Evolutionary conservation across 495 filamentous ascomycete genomes (phyloP).

Genomic region (Chaetomium fimeti): DNA sequence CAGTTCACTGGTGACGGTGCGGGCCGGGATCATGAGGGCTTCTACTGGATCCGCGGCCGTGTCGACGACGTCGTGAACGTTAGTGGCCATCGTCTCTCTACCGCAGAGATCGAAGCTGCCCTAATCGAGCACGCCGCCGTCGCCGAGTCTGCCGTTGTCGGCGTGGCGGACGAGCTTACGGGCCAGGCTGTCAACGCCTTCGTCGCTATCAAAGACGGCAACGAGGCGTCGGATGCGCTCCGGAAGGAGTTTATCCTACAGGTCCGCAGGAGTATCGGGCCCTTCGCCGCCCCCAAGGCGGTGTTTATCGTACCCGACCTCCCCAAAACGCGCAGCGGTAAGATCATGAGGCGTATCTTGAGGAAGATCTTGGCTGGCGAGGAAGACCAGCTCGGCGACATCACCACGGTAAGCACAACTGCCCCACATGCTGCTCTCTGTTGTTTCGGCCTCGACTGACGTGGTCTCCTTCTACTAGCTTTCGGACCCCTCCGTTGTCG

Average conservation of each 20-base stretch:
- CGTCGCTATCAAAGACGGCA: slow-evolving; percentile 85
- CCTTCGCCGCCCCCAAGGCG: slow-evolving; percentile 94
- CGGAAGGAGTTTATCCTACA: slow-evolving; percentile 92
- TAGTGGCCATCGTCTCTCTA: slow-evolving; percentile 91
- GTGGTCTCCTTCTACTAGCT: slow-evolving; percentile 52
- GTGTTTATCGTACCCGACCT: slow-evolving; percentile 87
- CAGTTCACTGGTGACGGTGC: slow-evolving; percentile 98
- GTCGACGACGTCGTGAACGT: slow-evolving; percentile 99
- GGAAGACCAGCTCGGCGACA: slow-evolving; percentile 95
- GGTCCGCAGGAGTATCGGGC: slow-evolving; percentile 94
- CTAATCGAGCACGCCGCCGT: slow-evolving; percentile 87
- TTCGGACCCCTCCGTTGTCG: slow-evolving; percentile 84
- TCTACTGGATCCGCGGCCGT: slow-evolving; percentile 99
- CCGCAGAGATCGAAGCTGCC: slow-evolving; percentile 96
- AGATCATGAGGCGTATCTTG: slow-evolving; percentile 98
- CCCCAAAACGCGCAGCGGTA: slow-evolving; percentile 93
- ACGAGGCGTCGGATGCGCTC: slow-evolving; percentile 73
- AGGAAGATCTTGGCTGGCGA: slow-evolving; percentile 95
- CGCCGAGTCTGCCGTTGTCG: slow-evolving; percentile 94
- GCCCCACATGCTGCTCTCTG: background rate
- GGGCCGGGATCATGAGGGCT: slow-evolving; percentile 94
- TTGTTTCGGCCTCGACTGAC: slow-evolving; percentile 37
- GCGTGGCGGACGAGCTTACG: slow-evolving; percentile 87
- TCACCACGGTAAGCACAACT: slow-evolving; percentile 67
- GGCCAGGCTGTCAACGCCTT: slow-evolving; percentile 98